Percentiles rank a stretch among this genome's conserved stretches.
Conservation (phyloP, 176 grass and related monocot genomes). For the Triticum urartu region DNA sequence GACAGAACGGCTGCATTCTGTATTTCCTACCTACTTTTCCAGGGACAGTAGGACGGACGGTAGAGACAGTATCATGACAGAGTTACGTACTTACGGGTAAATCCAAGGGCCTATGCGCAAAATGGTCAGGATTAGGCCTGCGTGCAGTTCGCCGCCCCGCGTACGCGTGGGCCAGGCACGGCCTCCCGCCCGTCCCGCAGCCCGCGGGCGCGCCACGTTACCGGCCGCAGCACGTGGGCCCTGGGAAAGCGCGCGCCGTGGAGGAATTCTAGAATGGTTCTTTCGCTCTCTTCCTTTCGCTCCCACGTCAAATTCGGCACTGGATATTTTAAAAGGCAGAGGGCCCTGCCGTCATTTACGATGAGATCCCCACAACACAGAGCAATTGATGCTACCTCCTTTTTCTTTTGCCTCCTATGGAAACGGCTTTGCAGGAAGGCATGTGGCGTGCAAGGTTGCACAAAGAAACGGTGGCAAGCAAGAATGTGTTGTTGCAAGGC, state of each 20-base stretch:
- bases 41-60: too few species aligned
- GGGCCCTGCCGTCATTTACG: too few species aligned
- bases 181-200: background rate
- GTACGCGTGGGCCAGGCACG: background rate
- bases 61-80: background rate
- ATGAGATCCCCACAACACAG: too few species aligned
- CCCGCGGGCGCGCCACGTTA: background rate
- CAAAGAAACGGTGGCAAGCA: too few species aligned
- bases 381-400: too few species aligned
- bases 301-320: background rate
- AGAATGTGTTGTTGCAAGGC: too few species aligned
- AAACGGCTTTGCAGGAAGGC: too few species aligned
- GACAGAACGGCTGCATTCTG: too few species aligned
- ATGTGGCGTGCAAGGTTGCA: too few species aligned
- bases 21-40: too few species aligned
- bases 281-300: background rate
- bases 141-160: background rate
- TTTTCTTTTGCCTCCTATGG: too few species aligned
- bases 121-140: background rate
- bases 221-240: background rate
- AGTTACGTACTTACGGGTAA: background rate
- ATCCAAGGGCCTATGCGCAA: background rate
- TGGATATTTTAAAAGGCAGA: background rate
- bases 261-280: background rate
- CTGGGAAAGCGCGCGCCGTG: background rate